Evolutionary conservation across 2,329 filamentous ascomycete genomes (phyloP), one percentile per base, ranked within the genome.

Genomic region (Aureobasidium musti): DNA sequence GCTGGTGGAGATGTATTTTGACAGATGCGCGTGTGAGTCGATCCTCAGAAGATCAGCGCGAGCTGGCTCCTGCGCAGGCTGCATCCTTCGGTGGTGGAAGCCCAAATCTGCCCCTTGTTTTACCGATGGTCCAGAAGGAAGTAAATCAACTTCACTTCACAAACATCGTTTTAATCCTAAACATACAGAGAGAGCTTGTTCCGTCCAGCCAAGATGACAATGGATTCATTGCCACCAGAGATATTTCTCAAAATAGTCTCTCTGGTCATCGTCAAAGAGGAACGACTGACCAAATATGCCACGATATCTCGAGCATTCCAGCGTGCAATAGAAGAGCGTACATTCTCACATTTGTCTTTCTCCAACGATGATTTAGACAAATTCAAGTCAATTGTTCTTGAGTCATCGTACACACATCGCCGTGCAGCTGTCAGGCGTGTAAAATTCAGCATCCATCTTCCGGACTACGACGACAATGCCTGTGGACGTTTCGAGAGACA

Each of bases 261-360:
- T 11, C 23, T 52, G 19, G 30, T 53, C 10, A 19, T 35, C 23
- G 14, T 33, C 19, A 19, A 37, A 19, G 7, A 53, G 11, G 11
- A 33, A 11, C 50, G 19, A 19, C 8, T 21, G 7, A 26, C 23
- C 21, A 53, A 64, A 41, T 54, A 43, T 37, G 49, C 28, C 33
- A 64, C 49, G 8, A 53, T 64, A 41, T 64, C 60, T 33, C 49
- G 60, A 64, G 49, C 60, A 17, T 64, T 47, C 47, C 60, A 64
- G 30, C 14, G n/a, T 19, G 26, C 23, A 2, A 37, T 54, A 33
- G 60, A 64, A 19, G 21, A 64, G 19, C 37, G 28, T 49, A 53
- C 47, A 10, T 64, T 53, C 37, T 52, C 60, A 19, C 60, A 43
- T 17, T 13, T 64, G 8, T 30, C 45, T 11, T 17, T 64, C 21